Conservation (phyloP, 2,329 filamentous ascomycete species). For the Aspergillus floridensis region DNA sequence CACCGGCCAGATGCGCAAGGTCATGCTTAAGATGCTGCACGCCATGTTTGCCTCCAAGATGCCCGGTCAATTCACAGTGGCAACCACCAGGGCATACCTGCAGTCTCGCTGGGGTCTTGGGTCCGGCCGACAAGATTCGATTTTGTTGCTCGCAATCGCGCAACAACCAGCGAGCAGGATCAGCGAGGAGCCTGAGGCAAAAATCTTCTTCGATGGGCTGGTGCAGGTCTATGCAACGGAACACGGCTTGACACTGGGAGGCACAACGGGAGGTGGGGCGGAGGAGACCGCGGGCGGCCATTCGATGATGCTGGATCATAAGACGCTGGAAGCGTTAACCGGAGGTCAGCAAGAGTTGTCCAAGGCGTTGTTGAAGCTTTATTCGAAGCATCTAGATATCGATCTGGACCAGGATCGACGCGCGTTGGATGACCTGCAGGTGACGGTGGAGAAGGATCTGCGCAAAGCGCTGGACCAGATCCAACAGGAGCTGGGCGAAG, state of each 20-base stretch:
- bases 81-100: background rate
- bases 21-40: conserved; percentile 2
- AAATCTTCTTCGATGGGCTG: background rate
- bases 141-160: background rate
- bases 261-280: background rate
- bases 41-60: conserved; percentile 7
- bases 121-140: conserved; percentile 3
- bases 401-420: background rate
- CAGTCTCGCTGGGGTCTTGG: background rate
- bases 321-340: background rate
- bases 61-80: background rate
- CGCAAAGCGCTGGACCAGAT: conserved; percentile 1
- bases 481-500: conserved; percentile 4
- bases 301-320: background rate
- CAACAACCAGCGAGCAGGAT: background rate
- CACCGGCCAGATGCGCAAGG: conserved; percentile 4
- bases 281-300: background rate
- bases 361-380: conserved; percentile 1
- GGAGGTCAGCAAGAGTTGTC: background rate
- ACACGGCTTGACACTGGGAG: background rate
- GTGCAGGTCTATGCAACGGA: background rate
- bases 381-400: background rate
- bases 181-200: background rate
- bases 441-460: background rate
- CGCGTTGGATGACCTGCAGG: background rate